Base-by-base conservation (phyloP, 225 moss, liverwort and hornwort genomes). In the Marchantia paleacea region DNA sequence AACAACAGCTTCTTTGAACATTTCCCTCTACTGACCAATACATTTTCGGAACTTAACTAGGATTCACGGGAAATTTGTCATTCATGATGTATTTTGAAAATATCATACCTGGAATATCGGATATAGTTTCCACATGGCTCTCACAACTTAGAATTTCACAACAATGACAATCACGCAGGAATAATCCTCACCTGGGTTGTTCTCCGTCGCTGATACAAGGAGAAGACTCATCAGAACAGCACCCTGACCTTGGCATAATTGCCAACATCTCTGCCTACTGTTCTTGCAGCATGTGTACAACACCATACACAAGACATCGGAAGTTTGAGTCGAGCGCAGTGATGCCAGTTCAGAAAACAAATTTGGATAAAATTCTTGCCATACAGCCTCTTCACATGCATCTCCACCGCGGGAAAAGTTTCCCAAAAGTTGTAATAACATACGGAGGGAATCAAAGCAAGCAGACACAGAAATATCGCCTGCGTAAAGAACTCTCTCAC, bases 371-470 rank as follows among this genome's bases (percentile, higher is more conserved):
- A 91, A 86, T 55, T 24, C 26, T 63, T 81, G 82, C 91, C 94
- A 99, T 30, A 95, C 88, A 52, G 76, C 88, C 13, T 53, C 80
- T 75, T 85, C 90, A 76, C 84, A 89, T 39, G 73, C 81, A 75
- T 95, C 93, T 75, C 95, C 95, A 47, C 89, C 84, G 18, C 88
- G 86, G 15, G 90, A 86, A 57, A 89, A 86, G 65, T 99, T 99
- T 49, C 93, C 97, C 30, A 95, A 78, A 70, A 99, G 85, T 83
- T 99, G 95, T 65, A 99, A 74, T 65, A 91, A 72, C 79, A 91
- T 86, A 85, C 88, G 89, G 49, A 94, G 82, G 71, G 84, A 85
- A 62, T 78, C 57, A 75, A 54, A 11, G 13, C 50, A 49, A 24
- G 64, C 78, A 78, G 65, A 49, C 13, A 10, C 52, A 50, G 64